A percentile compares a stretch with the other conserved stretches of the same genome.
Conservation (phyloP, 805 yeast species). For the Candida maltosa region DNA sequence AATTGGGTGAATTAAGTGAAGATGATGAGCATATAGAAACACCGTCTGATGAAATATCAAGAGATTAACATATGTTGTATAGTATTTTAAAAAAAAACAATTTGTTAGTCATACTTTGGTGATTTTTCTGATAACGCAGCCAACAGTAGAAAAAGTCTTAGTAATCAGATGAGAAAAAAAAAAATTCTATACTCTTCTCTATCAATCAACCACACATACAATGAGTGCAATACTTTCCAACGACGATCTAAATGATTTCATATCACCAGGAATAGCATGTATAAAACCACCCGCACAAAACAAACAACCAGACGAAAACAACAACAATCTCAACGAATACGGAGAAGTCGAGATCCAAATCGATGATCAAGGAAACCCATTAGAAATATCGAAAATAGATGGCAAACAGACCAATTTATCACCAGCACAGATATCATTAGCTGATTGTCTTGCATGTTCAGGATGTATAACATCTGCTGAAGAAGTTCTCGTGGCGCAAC, state of each 20-base stretch:
- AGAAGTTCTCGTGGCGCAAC: conserved; percentile 86
- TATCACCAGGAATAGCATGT: conserved; percentile 92
- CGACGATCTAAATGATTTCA: conserved; percentile 91
- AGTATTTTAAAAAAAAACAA: no score
- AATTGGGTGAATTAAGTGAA: conserved; percentile 30
- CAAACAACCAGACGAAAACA: conserved; percentile 1
- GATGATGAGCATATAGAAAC: conserved; percentile 10
- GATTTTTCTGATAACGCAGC: not conserved
- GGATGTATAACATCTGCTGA: conserved; percentile 99
- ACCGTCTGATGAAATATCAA: not conserved
- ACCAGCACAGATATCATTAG: conserved; percentile 83
- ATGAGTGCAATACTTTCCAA: conserved; percentile 90
- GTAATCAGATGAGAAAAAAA: not conserved
- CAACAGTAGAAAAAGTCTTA: not conserved
- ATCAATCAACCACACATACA: not conserved
- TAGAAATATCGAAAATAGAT: conserved; percentile 66
- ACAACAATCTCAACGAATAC: conserved; percentile 10
- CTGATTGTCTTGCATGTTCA: conserved; percentile 94
- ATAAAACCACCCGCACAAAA: conserved; percentile 63
- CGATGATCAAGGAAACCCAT: conserved; percentile 54
- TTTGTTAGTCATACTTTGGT: not conserved
- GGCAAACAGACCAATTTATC: conserved; percentile 50
- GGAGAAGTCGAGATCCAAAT: conserved; percentile 55
- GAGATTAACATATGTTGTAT: not conserved
- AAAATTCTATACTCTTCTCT: not conserved